A percentile compares a stretch with the other conserved stretches of the same genome.
These are phyloP conservation scores for Penicillium salamii DNA, from an alignment of 495 filamentous ascomycete species.

Conservation along the genomic window DNA sequence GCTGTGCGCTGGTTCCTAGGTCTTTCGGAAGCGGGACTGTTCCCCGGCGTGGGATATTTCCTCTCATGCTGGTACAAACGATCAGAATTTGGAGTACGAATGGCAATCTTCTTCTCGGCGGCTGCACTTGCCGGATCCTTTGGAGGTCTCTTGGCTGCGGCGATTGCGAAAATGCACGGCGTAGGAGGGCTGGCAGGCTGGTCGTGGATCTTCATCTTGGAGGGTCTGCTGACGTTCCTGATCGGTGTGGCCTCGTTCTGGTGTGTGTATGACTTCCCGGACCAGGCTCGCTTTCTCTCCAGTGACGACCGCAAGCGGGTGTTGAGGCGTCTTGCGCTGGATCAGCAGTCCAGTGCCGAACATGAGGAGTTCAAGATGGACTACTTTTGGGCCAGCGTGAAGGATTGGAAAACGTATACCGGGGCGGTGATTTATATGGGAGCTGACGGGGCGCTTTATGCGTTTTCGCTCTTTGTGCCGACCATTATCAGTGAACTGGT, in stretches of 20 bases:
- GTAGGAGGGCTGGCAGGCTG: slow-evolving; percentile 65
- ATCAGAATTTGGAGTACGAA: slow-evolving; percentile 70
- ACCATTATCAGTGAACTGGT: slow-evolving; percentile 68
- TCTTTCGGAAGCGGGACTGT: slow-evolving; percentile 78
- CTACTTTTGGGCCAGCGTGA: slow-evolving; percentile 73
- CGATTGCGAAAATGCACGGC: slow-evolving; percentile 63
- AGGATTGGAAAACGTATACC: slow-evolving; percentile 85
- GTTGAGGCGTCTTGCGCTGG: slow-evolving; percentile 64
- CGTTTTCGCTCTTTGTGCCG: slow-evolving; percentile 87
- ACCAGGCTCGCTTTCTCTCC: slow-evolving; percentile 74
- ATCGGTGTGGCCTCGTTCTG: slow-evolving; percentile 74
- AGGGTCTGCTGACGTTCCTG: slow-evolving; percentile 72
- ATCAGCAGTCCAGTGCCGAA: slow-evolving; percentile 74
- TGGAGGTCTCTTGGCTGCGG: slow-evolving; percentile 52
- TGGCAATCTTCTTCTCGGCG: slow-evolving; percentile 89
- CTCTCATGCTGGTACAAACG: slow-evolving; percentile 86
- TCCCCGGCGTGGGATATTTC: slow-evolving; percentile 86
- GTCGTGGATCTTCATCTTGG: slow-evolving; percentile 78
- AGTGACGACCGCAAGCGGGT: slow-evolving; percentile 71
- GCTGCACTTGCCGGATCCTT: slow-evolving; percentile 84
- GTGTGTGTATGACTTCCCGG: slow-evolving; percentile 89
- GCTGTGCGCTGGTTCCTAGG: slow-evolving; percentile 85
- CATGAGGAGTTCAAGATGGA: slow-evolving; percentile 75
- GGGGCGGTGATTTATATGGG: slow-evolving; percentile 82
- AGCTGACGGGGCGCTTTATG: slow-evolving; percentile 68